Conservation (phyloP, 257 asterid genomes). For the Catharanthus roseus region DNA sequence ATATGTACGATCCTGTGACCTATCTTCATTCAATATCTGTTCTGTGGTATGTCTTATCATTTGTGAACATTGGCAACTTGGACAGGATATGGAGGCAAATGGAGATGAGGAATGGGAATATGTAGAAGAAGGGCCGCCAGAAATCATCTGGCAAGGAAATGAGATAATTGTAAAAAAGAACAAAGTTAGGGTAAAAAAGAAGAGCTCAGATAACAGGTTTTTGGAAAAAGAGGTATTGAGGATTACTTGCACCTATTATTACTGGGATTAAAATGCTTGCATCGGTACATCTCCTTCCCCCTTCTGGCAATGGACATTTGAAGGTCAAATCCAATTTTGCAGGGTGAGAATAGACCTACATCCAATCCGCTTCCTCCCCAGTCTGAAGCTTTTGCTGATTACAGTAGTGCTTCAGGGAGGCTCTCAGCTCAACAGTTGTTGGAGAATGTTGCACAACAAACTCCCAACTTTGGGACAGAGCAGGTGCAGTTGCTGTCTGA, state of each 20-base stretch:
- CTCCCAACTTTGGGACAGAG: conserved; percentile 97
- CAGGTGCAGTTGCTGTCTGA: conserved; percentile 42
- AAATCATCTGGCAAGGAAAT: conserved; percentile 94
- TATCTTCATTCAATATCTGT: neutral
- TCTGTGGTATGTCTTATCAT: neutral
- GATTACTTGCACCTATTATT: conserved; percentile 2
- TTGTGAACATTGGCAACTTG: conserved; percentile 34
- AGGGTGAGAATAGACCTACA: conserved; percentile 82
- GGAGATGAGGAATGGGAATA: conserved; percentile 82
- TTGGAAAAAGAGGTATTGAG: conserved; percentile 46
- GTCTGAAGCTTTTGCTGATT: conserved; percentile 64
- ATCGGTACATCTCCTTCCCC: neutral
- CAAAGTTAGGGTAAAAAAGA: conserved; percentile 70
- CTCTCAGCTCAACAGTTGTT: conserved; percentile 81
- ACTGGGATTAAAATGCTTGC: conserved; percentile 3
- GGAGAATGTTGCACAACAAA: conserved; percentile 80
- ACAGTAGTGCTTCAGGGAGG: conserved; percentile 35
- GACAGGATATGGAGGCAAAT: conserved; percentile 35
- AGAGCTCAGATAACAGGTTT: conserved; percentile 28
- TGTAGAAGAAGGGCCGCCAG: conserved; percentile 94
- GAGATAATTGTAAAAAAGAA: conserved; percentile 95
- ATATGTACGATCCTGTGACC: neutral
- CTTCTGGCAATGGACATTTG: neutral
- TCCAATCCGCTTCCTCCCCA: conserved; percentile 97
- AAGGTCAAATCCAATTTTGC: conserved; percentile 20